Evolutionary conservation across 2,329 filamentous ascomycete genomes (phyloP).

Genomic region (Ceratocystiopsis sp.): DNA sequence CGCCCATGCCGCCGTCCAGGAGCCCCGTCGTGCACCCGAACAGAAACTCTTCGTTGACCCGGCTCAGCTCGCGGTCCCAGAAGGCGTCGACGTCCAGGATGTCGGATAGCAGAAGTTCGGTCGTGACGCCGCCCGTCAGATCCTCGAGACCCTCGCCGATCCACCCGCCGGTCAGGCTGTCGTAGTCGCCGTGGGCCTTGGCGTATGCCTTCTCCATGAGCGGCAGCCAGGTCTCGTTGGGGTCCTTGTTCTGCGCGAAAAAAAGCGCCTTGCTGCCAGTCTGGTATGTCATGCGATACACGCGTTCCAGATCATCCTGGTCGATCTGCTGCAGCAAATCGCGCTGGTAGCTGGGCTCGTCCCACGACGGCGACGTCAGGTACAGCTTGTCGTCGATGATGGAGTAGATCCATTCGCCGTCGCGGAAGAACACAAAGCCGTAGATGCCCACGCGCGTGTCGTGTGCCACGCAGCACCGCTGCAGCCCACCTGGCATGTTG

Average conservation of each 20-base stretch:
- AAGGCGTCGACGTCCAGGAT: constrained; percentile 62
- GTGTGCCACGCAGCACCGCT: constrained; percentile 58
- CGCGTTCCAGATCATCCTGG: constrained; percentile 45
- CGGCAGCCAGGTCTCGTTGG: constrained; percentile 67
- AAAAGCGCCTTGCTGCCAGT: constrained; percentile 59
- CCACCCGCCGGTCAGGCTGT: constrained; percentile 57
- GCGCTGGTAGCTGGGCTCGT: constrained; percentile 59
- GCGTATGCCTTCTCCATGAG: constrained; percentile 67
- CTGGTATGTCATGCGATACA: constrained; percentile 53
- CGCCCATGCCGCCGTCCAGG: constrained; percentile 26
- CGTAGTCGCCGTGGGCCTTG: constrained; percentile 67
- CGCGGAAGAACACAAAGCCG: constrained; percentile 75
- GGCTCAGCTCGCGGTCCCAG: constrained; percentile 62
- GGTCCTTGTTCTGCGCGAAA: constrained; percentile 57
- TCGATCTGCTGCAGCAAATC: constrained; percentile 60
- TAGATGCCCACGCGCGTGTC: constrained; percentile 67
- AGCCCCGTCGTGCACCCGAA: constrained; percentile 42
- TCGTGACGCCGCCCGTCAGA: constrained; percentile 48
- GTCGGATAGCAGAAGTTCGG: constrained; percentile 47
- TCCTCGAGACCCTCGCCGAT: constrained; percentile 42
- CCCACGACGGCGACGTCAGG: constrained; percentile 65
- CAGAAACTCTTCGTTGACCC: constrained; percentile 62
- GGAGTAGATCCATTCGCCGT: constrained; percentile 82
- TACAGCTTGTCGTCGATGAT: constrained; percentile 87
- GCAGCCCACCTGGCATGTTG: constrained; percentile 53